Evolutionary conservation across 192 early-diverging fungal genomes (phyloP).

Genomic region (Obelidium mucronatum): DNA sequence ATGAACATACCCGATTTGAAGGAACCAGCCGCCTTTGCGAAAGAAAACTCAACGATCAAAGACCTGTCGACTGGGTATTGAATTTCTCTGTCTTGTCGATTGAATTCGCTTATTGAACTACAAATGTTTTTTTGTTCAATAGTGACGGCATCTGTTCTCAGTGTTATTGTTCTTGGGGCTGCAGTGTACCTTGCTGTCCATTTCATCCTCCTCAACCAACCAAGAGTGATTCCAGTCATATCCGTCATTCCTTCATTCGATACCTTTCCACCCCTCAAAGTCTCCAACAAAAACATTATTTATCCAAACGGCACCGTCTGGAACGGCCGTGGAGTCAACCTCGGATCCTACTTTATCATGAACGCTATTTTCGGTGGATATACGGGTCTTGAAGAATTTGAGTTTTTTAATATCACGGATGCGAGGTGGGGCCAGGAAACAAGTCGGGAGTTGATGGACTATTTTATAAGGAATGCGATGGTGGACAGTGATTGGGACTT

Average conservation of each 20-base stretch:
- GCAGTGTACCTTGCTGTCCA: conserved; percentile 4
- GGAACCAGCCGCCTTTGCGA: too few species aligned
- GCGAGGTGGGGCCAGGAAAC: background rate
- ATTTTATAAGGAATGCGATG: background rate
- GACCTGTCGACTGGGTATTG: too few species aligned
- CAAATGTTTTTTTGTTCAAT: too few species aligned
- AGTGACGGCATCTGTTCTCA: background rate
- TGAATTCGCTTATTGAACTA: too few species aligned
- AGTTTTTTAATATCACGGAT: conserved; percentile 4
- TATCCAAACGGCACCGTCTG: background rate
- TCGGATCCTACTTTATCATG: background rate
- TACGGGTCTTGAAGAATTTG: background rate
- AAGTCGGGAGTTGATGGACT: background rate
- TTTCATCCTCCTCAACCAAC: conserved; percentile 1
- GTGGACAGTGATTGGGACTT: background rate
- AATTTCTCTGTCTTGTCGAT: too few species aligned
- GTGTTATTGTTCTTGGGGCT: background rate
- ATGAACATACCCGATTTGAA: too few species aligned
- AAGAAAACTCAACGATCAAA: too few species aligned
- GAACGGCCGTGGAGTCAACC: background rate
- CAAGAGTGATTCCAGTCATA: too few species aligned
- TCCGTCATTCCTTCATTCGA: background rate
- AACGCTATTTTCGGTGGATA: background rate
- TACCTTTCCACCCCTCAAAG: background rate
- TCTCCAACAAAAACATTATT: background rate